These are phyloP conservation scores for Stephania cephalantha DNA, from an alignment of 164 flowering plant genomes.

Conservation along the genomic window DNA sequence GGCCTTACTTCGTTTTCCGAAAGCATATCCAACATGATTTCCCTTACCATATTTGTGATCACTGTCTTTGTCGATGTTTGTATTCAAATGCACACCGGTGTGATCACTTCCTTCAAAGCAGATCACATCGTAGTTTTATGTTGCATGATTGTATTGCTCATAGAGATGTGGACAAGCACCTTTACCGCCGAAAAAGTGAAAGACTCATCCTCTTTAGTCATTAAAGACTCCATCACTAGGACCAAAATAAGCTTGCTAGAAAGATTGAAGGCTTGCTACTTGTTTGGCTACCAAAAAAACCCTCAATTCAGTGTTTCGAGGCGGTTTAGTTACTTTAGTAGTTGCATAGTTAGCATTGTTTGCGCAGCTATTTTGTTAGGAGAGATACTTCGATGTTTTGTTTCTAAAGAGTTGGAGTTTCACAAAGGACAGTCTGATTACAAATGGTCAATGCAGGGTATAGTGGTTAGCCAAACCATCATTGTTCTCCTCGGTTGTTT, in stretches of 20 bases:
- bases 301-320: too few relatives aligned
- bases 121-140: constrained; percentile 4
- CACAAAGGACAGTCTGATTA: too few relatives aligned
- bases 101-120: background rate
- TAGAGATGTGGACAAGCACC: background rate
- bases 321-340: too few relatives aligned
- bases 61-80: constrained; percentile 4
- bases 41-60: constrained; percentile 1
- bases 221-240: background rate
- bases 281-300: too few relatives aligned
- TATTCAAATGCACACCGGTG: background rate
- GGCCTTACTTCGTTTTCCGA: background rate
- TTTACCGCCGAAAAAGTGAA: background rate
- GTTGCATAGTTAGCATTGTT: too few relatives aligned
- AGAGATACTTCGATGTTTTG: too few relatives aligned
- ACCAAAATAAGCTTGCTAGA: background rate
- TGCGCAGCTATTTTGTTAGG: too few relatives aligned
- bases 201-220: background rate
- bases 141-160: constrained; percentile 8
- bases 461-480: too few relatives aligned
- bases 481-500: too few relatives aligned
- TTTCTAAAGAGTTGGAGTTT: too few relatives aligned
- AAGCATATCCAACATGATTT: constrained; percentile 5
- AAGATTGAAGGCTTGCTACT: too few relatives aligned
- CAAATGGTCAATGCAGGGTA: too few relatives aligned